These are phyloP conservation scores for Ensete glaucum DNA, from an alignment of 176 grass and related monocot species.

Conservation along the genomic window DNA sequence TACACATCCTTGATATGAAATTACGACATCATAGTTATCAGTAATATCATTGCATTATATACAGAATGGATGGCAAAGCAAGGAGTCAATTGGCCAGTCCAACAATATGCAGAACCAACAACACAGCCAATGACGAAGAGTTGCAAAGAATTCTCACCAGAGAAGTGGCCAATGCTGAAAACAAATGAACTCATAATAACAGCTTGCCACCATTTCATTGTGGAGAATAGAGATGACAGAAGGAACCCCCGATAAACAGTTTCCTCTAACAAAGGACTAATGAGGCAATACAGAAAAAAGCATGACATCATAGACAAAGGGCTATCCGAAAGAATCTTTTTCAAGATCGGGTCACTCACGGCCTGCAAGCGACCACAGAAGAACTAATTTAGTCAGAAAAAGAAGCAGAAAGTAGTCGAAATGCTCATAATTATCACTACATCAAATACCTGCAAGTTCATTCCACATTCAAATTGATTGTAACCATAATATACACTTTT, in stretches of 20 bases:
- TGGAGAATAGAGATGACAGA: constrained; percentile 48
- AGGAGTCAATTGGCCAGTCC: constrained; percentile 58
- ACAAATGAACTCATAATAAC: constrained; percentile 57
- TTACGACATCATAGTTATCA: constrained; percentile 40
- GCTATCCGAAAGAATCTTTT: constrained; percentile 50
- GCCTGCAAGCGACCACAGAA: constrained; percentile 45
- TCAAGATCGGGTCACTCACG: constrained; percentile 50
- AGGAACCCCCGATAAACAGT: constrained; percentile 88
- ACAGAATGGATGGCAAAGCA: constrained; percentile 58
- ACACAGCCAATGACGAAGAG: constrained; percentile 64
- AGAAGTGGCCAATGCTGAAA: constrained; percentile 79
- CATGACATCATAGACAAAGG: constrained; percentile 32
- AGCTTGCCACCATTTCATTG: constrained; percentile 45
- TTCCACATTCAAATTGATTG: background rate
- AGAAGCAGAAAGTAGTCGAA: background rate
- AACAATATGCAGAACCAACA: constrained; percentile 67
- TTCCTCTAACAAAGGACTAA: constrained; percentile 77
- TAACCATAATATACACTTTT: background rate
- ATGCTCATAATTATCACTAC: no score
- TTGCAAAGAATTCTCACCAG: constrained; percentile 40
- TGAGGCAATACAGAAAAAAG: constrained; percentile 57
- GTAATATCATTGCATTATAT: constrained; percentile 71
- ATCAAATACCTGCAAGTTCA: background rate
- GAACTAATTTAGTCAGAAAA: background rate
- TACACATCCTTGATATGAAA: background rate